A percentile compares a stretch with the other conserved stretches of the same genome.
phyloP scores from a whole-genome alignment of 2,329 filamentous ascomycete species.

The Lecanoromycetidae sp. region DNA sequence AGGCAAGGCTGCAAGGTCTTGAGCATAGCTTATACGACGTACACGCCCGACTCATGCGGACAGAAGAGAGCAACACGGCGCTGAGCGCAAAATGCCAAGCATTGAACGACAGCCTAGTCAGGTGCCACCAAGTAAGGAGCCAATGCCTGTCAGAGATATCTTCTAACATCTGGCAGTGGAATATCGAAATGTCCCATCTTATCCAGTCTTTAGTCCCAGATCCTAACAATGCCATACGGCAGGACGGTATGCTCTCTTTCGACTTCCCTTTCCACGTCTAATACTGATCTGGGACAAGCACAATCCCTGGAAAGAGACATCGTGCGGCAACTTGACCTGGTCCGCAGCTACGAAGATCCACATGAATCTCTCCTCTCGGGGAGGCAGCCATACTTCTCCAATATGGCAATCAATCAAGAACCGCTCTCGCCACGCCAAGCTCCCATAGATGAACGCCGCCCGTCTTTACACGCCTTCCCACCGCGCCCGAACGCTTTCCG shows the following conservation, averaged over 20 bases:
- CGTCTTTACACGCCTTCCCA: conserved; percentile 52
- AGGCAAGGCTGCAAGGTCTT: conserved; percentile 60
- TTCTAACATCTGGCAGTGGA: conserved; percentile 46
- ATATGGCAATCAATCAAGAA: conserved; percentile 52
- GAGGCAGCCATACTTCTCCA: conserved; percentile 54
- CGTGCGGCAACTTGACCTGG: conserved; percentile 46
- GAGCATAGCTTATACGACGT: conserved; percentile 79
- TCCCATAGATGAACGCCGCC: conserved; percentile 70
- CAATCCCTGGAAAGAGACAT: conserved; percentile 52
- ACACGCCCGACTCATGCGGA: conserved; percentile 60
- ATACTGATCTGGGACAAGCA: conserved; percentile 27
- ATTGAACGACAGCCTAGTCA: conserved; percentile 66
- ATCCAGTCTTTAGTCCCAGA: conserved; percentile 62
- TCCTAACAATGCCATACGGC: conserved; percentile 63
- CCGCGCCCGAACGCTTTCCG: conserved; percentile 57
- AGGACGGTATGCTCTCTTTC: conserved; percentile 55
- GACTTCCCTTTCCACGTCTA: conserved; percentile 11
- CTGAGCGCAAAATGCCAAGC: conserved; percentile 71
- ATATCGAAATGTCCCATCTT: conserved; percentile 68
- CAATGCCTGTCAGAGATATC: background rate
- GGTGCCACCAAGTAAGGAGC: conserved; percentile 51
- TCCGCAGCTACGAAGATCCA: conserved; percentile 45
- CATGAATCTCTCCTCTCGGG: conserved; percentile 55
- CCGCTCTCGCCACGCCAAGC: conserved; percentile 81
- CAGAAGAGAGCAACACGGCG: conserved; percentile 70